Evolutionary conservation across 2,329 filamentous ascomycete species (phyloP), one percentile per base, ranked within the genome.

Genomic region (Venturia effusa): DNA sequence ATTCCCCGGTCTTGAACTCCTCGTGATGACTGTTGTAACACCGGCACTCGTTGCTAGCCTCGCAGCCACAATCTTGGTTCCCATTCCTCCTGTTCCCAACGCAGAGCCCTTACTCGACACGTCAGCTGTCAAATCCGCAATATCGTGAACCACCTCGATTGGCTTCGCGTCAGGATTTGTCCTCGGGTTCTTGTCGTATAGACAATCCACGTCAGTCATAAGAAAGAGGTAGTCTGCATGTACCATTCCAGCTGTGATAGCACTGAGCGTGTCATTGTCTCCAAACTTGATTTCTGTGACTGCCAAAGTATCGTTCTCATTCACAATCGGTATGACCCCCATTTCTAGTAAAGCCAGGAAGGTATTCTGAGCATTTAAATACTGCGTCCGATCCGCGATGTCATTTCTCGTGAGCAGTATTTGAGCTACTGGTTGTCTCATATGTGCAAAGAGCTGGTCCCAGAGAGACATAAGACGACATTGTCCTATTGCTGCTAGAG

Each of bases 221-320:
- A 99, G 83, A 76, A 99, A 99, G 11, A 99, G 82, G 70, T 96
- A 90, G 72, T 99, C 92, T 61, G 94, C 94, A 71, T 96, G 91
- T 24, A 97, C 90, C 92, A 97, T 97, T 68, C 89, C 94, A 0
- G 94, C 91, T 0, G 94, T 96, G 69, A 99, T 97, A 64, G 94
- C 94, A 15, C 92, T 96, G 59, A 99, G 81, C 1, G 94, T 99
- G 75, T 99, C 94, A 71, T 99, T 99, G 80, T 99, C 94, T 68
- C 94, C 94, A 73, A 99, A 99, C 80, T 97, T 97, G 78, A 99
- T 99, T 82, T 99, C 94, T 72, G 93, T 90, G 68, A 99, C 94
- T 30, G 92, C 91, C 63, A 99, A 79, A 2, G 94, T 99, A 75
- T 99, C 94, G 75, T 99, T 99, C 77, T 99, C 94, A 71, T 99